Base-by-base conservation (phyloP, 2,329 filamentous ascomycete species). In the Falciphora oryzae region DNA sequence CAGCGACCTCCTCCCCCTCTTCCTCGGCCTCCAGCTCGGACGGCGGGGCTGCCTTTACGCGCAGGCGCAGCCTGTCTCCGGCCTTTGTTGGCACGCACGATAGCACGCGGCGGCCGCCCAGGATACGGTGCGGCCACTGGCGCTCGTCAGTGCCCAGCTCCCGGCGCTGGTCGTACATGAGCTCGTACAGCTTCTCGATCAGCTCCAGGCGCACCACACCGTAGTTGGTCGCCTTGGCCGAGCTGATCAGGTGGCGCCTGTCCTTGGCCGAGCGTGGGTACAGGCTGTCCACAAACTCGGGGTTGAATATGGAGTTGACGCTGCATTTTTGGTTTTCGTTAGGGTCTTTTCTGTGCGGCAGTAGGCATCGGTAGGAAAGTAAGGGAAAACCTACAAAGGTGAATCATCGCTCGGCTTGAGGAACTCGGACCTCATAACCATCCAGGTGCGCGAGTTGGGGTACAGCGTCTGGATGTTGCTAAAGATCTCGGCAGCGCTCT, bases 281-380 rank as follows among this genome's bases (percentile, higher is more conserved):
- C 70, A 96, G 85, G 59, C 82, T 81, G 74, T 96, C 90, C 35
- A 96, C 88, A 66, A 89, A 90, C 44, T 89, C 87, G 1, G 94
- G 94, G 78, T 98, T 93, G 81, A 98, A 98, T 73, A 98, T 91
- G 72, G 95, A 93, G 76, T 98, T 98, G 71, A 98, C 93, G 71
- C 91, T 93, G 68, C 27, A 22, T 11, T 61, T 4, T 7, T 50
- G 2, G 44, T 60, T 31, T 13, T 28, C n/a, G 60, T 62, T 28
- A 62, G 60, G 35, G 38, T 10, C 11, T 16, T 62, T 44, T 18
- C 6, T 56, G 14, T 56, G n/a, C 57, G 22, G 25, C 35, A 56
- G 32, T 14, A 31, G 27, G 27, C 22, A 62, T 18, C 27, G 25
- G 11, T 63, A 56, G 27, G 57, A 38, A 25, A 58, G 50, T 25